Base-by-base conservation (phyloP, 208 protist genomes). In the Trypanosoma mega region DNA sequence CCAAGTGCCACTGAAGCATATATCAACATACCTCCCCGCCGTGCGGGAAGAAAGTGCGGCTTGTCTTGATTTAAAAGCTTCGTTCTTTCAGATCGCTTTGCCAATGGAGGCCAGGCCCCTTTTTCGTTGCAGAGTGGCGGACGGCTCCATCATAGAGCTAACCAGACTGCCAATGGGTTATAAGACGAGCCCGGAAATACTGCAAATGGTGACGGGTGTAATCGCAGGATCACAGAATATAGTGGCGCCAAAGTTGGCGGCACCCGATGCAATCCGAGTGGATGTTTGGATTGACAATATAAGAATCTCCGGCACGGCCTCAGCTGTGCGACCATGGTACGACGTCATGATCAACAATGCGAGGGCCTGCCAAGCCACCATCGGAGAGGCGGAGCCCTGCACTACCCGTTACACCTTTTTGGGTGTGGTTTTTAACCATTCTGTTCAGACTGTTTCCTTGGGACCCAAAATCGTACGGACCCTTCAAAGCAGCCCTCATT, bases 241-340 rank as follows among this genome's bases (percentile, higher is more conserved):
- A 18, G 61, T 63, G 0, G 27, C 21, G 27, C 44, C 44, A 5
- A 6, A 5, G 12, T 48, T 18, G 44, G 18, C 37, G 16, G 36
- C 23, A 3, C 68, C 60, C 1, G 21, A 18, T 14, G 29, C 1
- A 26, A 50, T 74, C 2, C 26, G 21, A 6, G 31, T 69, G 5
- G 67, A 74, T 26, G 53, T 69, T 2, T 74, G 53, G 49, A 54
- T 74, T n/a, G 68, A 74, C 34, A 69, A 69, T 31, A 74, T 74
- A 0, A 50, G 67, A 34, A 55, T 69, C 60, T 56, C 61, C 9
- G 61, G 68, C 26, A 6, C 50, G 16, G 34, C 30, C n/a, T 1
- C 18, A 6, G 33, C 20, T 21, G 60, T 74, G 9, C 5, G 12
- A 1, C 1, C 4, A 6, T 48, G 44, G 44, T 18, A 48, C 9